These are phyloP conservation scores for Chalaropsis thielavioides DNA, from an alignment of 2,329 filamentous ascomycete species.

Conservation along the genomic window DNA sequence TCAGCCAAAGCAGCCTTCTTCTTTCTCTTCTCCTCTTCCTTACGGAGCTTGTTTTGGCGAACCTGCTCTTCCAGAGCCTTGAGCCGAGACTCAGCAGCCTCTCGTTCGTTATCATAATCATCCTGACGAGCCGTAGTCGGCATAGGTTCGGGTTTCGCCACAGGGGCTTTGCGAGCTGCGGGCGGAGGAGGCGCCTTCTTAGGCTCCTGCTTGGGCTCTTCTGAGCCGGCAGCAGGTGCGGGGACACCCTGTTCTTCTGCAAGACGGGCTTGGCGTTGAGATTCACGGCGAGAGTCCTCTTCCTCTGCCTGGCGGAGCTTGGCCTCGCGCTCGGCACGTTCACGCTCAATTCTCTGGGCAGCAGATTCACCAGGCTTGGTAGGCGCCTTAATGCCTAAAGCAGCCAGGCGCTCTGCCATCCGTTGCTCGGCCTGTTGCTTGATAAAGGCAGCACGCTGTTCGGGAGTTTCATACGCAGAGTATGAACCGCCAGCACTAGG, in stretches of 20 bases:
- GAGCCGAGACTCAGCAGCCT: slow-evolving; percentile 68
- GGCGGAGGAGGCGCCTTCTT: slow-evolving; percentile 68
- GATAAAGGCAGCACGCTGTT: slow-evolving; percentile 89
- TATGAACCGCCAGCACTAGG: slow-evolving; percentile 49
- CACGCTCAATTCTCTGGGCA: slow-evolving; percentile 74
- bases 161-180: slow-evolving; percentile 53
- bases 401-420: slow-evolving; percentile 90
- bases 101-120: slow-evolving; percentile 64
- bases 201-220: slow-evolving; percentile 29
- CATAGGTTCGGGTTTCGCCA: slow-evolving; percentile 43
- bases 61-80: slow-evolving; percentile 89
- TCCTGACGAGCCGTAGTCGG: slow-evolving; percentile 33
- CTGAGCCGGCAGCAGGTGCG: slow-evolving; percentile 34
- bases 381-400: slow-evolving; percentile 76
- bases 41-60: slow-evolving; percentile 82
- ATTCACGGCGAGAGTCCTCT: slow-evolving; percentile 77
- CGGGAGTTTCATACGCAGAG: slow-evolving; percentile 72
- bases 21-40: slow-evolving; percentile 85
- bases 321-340: slow-evolving; percentile 73
- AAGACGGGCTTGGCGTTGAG: slow-evolving; percentile 70
- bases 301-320: slow-evolving; percentile 83
- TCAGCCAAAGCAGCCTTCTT: slow-evolving; percentile 81
- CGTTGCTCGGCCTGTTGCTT: slow-evolving; percentile 93
- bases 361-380: slow-evolving; percentile 66
- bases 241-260: slow-evolving; percentile 60